phyloP scores from a whole-genome alignment of 768 basidiomycete species.

The Amanita inopinata region DNA sequence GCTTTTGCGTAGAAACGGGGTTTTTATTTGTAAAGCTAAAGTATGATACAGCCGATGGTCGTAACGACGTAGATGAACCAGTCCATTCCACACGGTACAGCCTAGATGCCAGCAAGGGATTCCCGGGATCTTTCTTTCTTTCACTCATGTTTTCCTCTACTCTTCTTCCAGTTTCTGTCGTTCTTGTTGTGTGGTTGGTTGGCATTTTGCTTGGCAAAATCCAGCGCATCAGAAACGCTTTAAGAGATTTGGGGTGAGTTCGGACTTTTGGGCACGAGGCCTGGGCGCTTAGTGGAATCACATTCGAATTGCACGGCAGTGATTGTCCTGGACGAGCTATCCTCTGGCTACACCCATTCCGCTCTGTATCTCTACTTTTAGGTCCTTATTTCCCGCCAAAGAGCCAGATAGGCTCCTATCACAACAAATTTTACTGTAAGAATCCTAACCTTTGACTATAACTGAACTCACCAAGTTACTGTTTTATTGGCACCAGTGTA shows the following conservation, averaged over 20 bases:
- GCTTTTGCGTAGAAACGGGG: too few species aligned
- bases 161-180: neutral
- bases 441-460: neutral
- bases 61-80: too few species aligned
- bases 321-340: conserved; percentile 3
- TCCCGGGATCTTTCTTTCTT: too few species aligned
- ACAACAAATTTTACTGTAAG: conserved; percentile 19
- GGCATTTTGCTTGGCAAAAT: neutral
- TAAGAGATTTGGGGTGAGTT: conserved; percentile 2
- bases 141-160: too few species aligned
- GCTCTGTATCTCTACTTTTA: conserved; percentile 16
- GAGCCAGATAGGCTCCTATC: conserved; percentile 23
- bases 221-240: neutral
- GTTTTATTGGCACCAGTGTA: conserved; percentile 24
- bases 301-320: neutral
- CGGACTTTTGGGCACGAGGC: neutral
- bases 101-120: too few species aligned
- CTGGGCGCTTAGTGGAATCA: neutral
- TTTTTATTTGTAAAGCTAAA: too few species aligned
- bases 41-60: too few species aligned
- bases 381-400: conserved; percentile 25
- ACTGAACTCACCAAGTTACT: neutral
- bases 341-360: conserved; percentile 21
- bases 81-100: too few species aligned
- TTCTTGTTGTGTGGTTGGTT: neutral